phyloP scores from a whole-genome alignment of 805 yeast genomes.

The Pichia rugopelliculosa region DNA sequence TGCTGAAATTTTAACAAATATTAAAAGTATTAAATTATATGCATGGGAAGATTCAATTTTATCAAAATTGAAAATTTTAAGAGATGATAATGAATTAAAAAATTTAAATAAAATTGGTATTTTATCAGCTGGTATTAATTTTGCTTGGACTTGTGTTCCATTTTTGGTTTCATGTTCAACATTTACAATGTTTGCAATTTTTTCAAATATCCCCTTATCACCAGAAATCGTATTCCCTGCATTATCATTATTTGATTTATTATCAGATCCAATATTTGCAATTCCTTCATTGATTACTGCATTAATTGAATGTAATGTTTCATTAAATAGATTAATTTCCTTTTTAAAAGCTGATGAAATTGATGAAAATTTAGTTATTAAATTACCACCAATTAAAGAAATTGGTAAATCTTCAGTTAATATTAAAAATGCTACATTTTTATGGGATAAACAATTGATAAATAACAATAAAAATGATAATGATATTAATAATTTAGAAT shows the following conservation, averaged over 20 bases:
- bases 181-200: slow-evolving; percentile 45
- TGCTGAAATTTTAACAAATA: slow-evolving; percentile 51
- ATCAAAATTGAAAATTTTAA: slow-evolving; percentile 39
- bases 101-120: slow-evolving; percentile 44
- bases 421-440: slow-evolving; percentile 44
- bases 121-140: slow-evolving; percentile 38
- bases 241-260: slow-evolving; percentile 48
- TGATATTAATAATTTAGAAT: slow-evolving; percentile 33
- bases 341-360: slow-evolving; percentile 39
- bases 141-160: slow-evolving; percentile 61
- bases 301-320: slow-evolving; percentile 51
- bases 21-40: slow-evolving; percentile 59
- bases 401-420: slow-evolving; percentile 33
- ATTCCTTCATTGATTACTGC: slow-evolving; percentile 53
- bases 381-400: slow-evolving; percentile 17
- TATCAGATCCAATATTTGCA: slow-evolving; percentile 51
- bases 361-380: slow-evolving; percentile 30
- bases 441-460: slow-evolving; percentile 42
- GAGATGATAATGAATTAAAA: slow-evolving; percentile 52
- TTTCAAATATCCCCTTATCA: slow-evolving; percentile 43
- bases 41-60: slow-evolving; percentile 67
- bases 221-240: slow-evolving; percentile 69
- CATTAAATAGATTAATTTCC: slow-evolving; percentile 44
- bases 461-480: slow-evolving; percentile 3
- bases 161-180: slow-evolving; percentile 56